A percentile compares a stretch with the other conserved stretches of the same genome.
Evolutionary conservation across 1,139 yeast species (phyloP).

Genomic region (Diutina mesorugosa): DNA sequence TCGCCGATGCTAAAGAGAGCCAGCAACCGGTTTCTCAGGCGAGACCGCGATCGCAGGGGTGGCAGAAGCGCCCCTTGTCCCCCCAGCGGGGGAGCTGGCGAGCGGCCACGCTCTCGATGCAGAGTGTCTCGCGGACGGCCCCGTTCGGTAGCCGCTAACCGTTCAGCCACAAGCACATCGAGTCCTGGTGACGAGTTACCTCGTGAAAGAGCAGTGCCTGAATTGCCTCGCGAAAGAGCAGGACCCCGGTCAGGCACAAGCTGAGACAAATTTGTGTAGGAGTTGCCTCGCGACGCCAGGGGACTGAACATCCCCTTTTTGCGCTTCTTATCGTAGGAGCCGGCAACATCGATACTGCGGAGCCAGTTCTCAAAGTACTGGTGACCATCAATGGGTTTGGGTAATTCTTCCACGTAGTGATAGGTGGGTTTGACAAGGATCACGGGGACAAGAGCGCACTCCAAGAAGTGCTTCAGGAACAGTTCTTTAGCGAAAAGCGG

Average conservation of each 20-base stretch:
- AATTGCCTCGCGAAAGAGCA: neutral
- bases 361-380: conserved; percentile 8
- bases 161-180: neutral
- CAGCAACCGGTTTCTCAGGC: neutral
- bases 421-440: conserved; percentile 51
- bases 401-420: conserved; percentile 17
- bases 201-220: neutral
- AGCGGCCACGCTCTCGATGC: neutral
- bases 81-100: neutral
- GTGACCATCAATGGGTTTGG: conserved; percentile 6
- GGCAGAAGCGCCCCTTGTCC: neutral
- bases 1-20: neutral
- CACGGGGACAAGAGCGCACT: conserved; percentile 58
- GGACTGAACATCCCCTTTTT: neutral
- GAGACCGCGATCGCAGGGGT: neutral
- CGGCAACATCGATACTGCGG: conserved; percentile 7
- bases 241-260: neutral
- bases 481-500: conserved; percentile 33
- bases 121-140: neutral
- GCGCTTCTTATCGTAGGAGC: conserved; percentile 6
- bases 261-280: neutral
- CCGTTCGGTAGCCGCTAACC: neutral
- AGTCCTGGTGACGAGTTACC: neutral
- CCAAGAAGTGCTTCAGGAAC: conserved; percentile 50
- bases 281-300: neutral